A percentile compares a stretch with the other conserved stretches of the same genome.
These are phyloP conservation scores for Trametes meyenii DNA, from an alignment of 768 basidiomycete species.

Conservation along the genomic window DNA sequence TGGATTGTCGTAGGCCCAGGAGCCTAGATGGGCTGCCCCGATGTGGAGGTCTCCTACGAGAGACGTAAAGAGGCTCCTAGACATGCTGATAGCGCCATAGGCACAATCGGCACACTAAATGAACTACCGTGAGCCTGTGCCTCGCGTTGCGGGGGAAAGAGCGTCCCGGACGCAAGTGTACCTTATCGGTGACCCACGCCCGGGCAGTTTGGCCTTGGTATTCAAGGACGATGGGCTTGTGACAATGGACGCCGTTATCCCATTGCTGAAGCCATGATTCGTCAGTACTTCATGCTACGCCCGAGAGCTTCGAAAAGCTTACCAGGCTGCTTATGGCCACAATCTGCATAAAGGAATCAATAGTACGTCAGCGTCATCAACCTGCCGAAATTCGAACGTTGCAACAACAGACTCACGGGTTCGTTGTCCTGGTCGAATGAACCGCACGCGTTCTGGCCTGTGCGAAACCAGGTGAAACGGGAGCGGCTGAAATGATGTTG, in stretches of 20 bases:
- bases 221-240: constrained; percentile 60
- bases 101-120: too few relatives aligned
- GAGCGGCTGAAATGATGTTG: constrained; percentile 13
- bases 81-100: too few relatives aligned
- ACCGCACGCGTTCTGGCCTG: constrained; percentile 16
- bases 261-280: constrained; percentile 50
- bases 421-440: constrained; percentile 9
- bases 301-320: not conserved
- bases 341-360: too few relatives aligned
- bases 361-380: constrained; percentile 12
- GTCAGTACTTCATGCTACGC: too few relatives aligned
- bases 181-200: constrained; percentile 67
- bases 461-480: constrained; percentile 16
- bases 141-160: too few relatives aligned
- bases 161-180: constrained; percentile 24
- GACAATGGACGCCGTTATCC: constrained; percentile 53
- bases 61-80: too few relatives aligned
- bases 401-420: constrained; percentile 12
- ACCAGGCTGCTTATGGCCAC: too few relatives aligned
- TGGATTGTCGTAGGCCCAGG: too few relatives aligned
- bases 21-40: too few relatives aligned
- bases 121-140: too few relatives aligned
- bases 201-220: constrained; percentile 55
- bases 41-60: too few relatives aligned
- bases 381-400: constrained; percentile 53